Evolutionary conservation across 345 rosid genomes (phyloP).

Genomic region (Carallia brachiata): DNA sequence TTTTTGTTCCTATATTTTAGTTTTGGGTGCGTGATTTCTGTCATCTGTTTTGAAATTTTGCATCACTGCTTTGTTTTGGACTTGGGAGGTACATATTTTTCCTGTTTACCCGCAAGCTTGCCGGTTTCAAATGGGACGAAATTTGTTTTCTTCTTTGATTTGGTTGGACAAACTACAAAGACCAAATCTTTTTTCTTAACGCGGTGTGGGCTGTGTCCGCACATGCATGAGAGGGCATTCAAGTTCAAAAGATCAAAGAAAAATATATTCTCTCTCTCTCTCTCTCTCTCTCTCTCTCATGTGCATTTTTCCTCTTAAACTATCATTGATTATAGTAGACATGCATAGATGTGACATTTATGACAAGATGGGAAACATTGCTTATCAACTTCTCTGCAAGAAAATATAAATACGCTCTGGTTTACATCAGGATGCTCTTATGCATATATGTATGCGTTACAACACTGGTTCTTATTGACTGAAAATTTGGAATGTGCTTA

Average conservation of each 20-base stretch:
- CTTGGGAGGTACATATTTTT: constrained; percentile 24
- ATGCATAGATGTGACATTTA: constrained; percentile 30
- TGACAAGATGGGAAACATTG: constrained; percentile 27
- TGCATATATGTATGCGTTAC: neutral
- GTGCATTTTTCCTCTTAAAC: neutral
- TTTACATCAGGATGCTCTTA: neutral
- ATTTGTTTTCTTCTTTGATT: constrained; percentile 23
- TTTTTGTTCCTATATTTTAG: neutral
- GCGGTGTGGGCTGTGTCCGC: constrained; percentile 27
- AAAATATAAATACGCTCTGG: neutral
- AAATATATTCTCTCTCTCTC: neutral
- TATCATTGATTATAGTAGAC: constrained; percentile 13
- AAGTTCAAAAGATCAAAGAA: constrained; percentile 16
- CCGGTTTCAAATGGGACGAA: constrained; percentile 30
- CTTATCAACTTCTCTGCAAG: constrained; percentile 27
- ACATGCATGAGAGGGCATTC: constrained; percentile 24
- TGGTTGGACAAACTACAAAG: constrained; percentile 21
- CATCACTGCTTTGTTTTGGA: constrained; percentile 22
- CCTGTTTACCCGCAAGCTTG: constrained; percentile 30
- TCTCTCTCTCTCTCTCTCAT: neutral
- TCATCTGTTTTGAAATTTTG: constrained; percentile 18
- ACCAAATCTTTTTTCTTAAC: constrained; percentile 9
- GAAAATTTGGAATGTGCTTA: constrained; percentile 10
- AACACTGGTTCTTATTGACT: constrained; percentile 5
- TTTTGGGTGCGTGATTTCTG: neutral